Evolutionary conservation across 441 rosid species (phyloP).

Genomic region (Syzygium malaccense): DNA sequence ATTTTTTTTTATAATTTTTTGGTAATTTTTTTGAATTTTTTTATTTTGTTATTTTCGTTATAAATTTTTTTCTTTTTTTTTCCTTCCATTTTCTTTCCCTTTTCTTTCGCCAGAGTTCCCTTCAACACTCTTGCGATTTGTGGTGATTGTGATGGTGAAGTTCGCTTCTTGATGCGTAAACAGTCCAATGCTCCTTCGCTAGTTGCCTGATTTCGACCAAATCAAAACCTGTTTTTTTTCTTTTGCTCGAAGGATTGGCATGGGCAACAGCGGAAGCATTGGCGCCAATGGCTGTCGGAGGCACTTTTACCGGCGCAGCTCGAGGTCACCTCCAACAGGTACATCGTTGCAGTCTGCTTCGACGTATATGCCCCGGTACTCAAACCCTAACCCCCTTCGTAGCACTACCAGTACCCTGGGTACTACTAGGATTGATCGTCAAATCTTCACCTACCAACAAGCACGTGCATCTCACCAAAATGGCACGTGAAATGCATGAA

Average conservation of each 20-base stretch:
- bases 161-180: background rate
- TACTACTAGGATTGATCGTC: slow-evolving; percentile 16
- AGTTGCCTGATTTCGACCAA: background rate
- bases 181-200: background rate
- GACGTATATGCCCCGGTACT: slow-evolving; percentile 57
- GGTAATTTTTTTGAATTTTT: too few species aligned
- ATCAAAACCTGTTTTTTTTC: background rate
- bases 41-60: too few species aligned
- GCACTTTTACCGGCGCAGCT: slow-evolving; percentile 33
- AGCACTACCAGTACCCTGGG: slow-evolving; percentile 56
- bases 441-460: too few species aligned
- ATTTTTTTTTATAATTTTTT: too few species aligned
- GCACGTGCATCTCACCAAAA: too few species aligned
- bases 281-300: slow-evolving; percentile 30
- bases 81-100: too few species aligned
- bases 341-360: slow-evolving; percentile 79
- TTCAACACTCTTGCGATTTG: background rate
- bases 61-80: too few species aligned
- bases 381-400: slow-evolving; percentile 39
- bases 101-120: background rate
- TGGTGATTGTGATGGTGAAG: background rate
- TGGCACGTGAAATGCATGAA: too few species aligned
- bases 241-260: background rate
- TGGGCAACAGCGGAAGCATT: slow-evolving; percentile 54
- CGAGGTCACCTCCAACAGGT: slow-evolving; percentile 58